Conservation (phyloP, 2,329 filamentous ascomycete species). For the Remersonia thermophila region DNA sequence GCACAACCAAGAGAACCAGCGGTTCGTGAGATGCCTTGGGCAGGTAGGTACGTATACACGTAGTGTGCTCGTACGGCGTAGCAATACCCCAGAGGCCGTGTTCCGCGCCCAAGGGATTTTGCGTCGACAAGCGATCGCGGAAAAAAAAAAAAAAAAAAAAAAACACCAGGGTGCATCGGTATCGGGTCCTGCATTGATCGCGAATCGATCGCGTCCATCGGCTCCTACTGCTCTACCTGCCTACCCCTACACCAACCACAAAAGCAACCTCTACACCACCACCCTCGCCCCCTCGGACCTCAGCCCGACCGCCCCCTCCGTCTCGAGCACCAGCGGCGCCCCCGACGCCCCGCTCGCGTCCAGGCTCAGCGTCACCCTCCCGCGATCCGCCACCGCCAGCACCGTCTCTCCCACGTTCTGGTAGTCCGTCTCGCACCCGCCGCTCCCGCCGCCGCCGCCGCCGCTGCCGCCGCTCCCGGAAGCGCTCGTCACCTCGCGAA, state of each 20-base stretch:
- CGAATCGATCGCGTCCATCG: not conserved
- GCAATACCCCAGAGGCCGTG: too few species aligned
- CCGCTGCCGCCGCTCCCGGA: conserved; percentile 7
- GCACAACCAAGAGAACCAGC: too few species aligned
- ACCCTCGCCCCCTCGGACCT: conserved; percentile 19
- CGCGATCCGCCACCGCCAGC: conserved; percentile 58
- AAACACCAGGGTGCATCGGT: too few species aligned
- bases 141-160: too few species aligned
- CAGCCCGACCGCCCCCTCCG: conserved; percentile 30
- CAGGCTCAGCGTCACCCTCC: conserved; percentile 59
- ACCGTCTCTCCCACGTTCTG: conserved; percentile 67
- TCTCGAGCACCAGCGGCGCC: conserved; percentile 55
- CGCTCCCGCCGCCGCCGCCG: conserved; percentile 7
- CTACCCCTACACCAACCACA: not conserved
- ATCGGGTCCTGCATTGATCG: too few species aligned
- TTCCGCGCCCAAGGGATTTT: too few species aligned
- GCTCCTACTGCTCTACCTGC: too few species aligned
- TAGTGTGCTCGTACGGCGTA: too few species aligned
- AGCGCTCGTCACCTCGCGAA: conserved; percentile 46
- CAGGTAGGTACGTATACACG: too few species aligned
- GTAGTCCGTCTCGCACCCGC: conserved; percentile 59
- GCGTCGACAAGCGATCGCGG: too few species aligned
- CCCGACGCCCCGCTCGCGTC: conserved; percentile 54
- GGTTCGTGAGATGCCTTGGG: too few species aligned
- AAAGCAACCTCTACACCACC: conserved; percentile 17